Conservation (phyloP, 2,329 filamentous ascomycete genomes). For the Apiospora hydei region DNA sequence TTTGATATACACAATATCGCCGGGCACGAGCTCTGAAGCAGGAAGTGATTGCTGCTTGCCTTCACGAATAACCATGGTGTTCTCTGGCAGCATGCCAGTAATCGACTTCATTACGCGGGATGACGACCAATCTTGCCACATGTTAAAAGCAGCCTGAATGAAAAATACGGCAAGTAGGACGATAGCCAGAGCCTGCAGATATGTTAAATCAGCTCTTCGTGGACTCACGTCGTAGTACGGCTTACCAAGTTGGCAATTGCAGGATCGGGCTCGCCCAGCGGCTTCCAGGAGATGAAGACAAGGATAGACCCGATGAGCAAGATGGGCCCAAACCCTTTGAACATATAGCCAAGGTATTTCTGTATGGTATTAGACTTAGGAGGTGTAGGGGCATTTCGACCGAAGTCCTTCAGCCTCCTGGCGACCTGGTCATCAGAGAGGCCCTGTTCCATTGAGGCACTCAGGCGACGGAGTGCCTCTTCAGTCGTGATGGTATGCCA, state of each 20-base stretch:
- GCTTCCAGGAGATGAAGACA: constrained; percentile 57
- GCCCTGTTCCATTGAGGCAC: constrained; percentile 14
- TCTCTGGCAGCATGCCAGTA: constrained; percentile 51
- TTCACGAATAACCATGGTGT: constrained; percentile 53
- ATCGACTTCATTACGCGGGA: constrained; percentile 56
- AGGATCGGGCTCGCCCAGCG: constrained; percentile 51
- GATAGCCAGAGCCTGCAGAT: constrained; percentile 62
- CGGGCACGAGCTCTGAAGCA: constrained; percentile 52
- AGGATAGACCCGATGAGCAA: constrained; percentile 55
- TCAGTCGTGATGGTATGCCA: constrained; percentile 24
- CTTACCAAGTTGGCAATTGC: constrained; percentile 57
- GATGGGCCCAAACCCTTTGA: constrained; percentile 56
- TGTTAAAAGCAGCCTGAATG: constrained; percentile 54
- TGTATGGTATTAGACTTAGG: constrained; percentile 52
- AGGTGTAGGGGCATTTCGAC: constrained; percentile 50
- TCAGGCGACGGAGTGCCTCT: constrained; percentile 23
- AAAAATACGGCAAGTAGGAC: constrained; percentile 56
- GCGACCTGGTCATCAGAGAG: constrained; percentile 33
- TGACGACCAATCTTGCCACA: constrained; percentile 57
- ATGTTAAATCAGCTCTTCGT: constrained; percentile 66
- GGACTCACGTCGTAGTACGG: constrained; percentile 68
- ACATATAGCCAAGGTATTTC: constrained; percentile 51
- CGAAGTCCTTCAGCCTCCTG: constrained; percentile 48
- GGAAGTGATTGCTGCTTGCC: constrained; percentile 49
- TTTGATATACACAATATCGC: constrained; percentile 54